Evolutionary conservation across 129 eudicot genomes (phyloP), one percentile per base, ranked within the genome.

Genomic region (Flaveria brownii): DNA sequence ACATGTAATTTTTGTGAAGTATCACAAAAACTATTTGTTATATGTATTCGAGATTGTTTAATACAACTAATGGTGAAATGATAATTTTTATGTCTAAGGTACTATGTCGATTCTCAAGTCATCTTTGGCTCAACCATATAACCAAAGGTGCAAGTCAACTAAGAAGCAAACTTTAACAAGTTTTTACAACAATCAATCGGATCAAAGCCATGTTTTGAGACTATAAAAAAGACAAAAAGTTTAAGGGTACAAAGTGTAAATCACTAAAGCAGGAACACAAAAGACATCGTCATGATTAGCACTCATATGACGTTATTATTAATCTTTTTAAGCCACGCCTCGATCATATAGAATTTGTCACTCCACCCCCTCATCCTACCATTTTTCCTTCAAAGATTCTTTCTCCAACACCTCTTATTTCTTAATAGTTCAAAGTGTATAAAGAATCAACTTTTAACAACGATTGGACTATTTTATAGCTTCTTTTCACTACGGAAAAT

Each of bases 311-410:
- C 76, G 82, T 71, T 18, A 81, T 84, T 60, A 84, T 84, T 64
- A 80, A 71, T 54, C 77, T 41, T 79, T 82, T 33, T 68, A 72
- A 77, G 60, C 71, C 88, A 85, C 88, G 88, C 88, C 84, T 85
- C 80, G 86, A 82, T 78, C 77, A 81, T 81, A 61, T 59, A 69
- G 46, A 73, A 54, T 14, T 73, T 20, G 79, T 66, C 77, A 50
- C 73, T 68, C 78, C 39, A 33, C 39, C 39, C 82, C 79, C 55
- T 72, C 74, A 55, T 16, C 72, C 61, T 56, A 57, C 68, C 67
- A 15, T 52, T 80, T 73, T 65, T 68, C 73, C 73, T 65, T 47
- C 77, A 71, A 79, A 79, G 56, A 79, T 72, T 79, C 83, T 79
- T 79, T 62, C 30, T 23, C 82, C 77, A 78, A 78, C 82, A 78